Base-by-base conservation (phyloP, 192 early-diverging fungal species). In the Coemansia sp. region DNA sequence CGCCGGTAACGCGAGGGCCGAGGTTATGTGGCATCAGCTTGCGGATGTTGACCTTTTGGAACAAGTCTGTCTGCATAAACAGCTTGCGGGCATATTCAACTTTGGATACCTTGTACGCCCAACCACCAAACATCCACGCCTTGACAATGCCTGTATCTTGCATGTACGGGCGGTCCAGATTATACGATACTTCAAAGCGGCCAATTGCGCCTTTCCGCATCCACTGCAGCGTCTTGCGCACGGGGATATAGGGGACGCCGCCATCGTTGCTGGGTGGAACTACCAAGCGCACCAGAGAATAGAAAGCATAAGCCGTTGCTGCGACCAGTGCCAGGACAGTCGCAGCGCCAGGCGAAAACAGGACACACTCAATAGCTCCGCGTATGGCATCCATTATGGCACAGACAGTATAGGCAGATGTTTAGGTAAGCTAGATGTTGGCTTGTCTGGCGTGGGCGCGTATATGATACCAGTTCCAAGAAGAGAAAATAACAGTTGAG, bases 111-210 rank as follows among this genome's bases (percentile, higher is more conserved):
- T 74, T 80, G 68, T 80, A 80, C 3, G 77, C 67, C 77, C 77
- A 79, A 22, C 59, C 64, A 29, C 77, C 77, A 64, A 74, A 74
- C 71, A 74, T 74, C 77, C 77, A 79, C 10, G 77, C 67, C 68
- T 79, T 79, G 61, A 79, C 77, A 38, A 79, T 67, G 16, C 77
- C 77, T 5, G 50, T 26, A 17, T 67, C 55, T 16, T 59, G 47
- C 53, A 67, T 67, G 50, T 64, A 73, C 5, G 68, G 67, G 50
- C 56, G 66, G 64, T 79, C 77, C n/a, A 79, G 77, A 12, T 65
- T 57, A 57, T 79, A 63, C 31, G 67, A 70, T 16, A 79, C 71
- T 22, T 74, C 67, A 61, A 73, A 67, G 61, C 77, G 77, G n/a
- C 77, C 77, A 4, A 70, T 57, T 8, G 59, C 71, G 25, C 71